Evolutionary conservation across 805 yeast species (phyloP).

Genomic region (Candida boidinii): DNA sequence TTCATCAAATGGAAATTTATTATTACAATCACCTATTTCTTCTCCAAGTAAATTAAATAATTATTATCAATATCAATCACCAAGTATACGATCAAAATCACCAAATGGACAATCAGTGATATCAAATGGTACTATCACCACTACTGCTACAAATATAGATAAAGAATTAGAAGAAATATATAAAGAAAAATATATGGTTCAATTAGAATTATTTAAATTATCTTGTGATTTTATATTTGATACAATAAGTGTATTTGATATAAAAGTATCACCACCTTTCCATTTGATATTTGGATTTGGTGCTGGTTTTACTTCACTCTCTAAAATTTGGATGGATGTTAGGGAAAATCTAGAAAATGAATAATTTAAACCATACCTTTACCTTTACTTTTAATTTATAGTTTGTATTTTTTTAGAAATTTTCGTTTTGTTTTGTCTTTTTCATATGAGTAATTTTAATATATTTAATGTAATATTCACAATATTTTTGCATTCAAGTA

Average conservation of each 20-base stretch:
- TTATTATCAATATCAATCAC: slow-evolving; percentile 4
- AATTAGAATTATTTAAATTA: slow-evolving; percentile 33
- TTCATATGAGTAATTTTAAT: no score
- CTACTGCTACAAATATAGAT: slow-evolving; percentile 2
- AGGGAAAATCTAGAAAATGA: slow-evolving; percentile 13
- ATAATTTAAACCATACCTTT: no score
- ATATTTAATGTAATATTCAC: no score
- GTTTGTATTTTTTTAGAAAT: neutral
- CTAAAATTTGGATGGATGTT: slow-evolving; percentile 22
- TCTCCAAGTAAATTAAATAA: neutral
- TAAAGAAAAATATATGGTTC: slow-evolving; percentile 25
- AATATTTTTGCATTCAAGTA: no score
- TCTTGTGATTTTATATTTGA: slow-evolving; percentile 40
- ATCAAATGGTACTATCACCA: slow-evolving; percentile 1
- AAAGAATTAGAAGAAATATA: slow-evolving; percentile 24
- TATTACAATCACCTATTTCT: slow-evolving; percentile 7
- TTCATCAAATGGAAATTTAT: slow-evolving; percentile 19
- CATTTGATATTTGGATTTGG: slow-evolving; percentile 24
- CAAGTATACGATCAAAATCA: neutral
- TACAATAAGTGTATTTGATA: slow-evolving; percentile 34
- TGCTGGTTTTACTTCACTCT: slow-evolving; percentile 22
- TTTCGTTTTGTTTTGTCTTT: neutral
- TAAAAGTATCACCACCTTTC: slow-evolving; percentile 22
- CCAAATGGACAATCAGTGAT: neutral
- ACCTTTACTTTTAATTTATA: neutral